Evolutionary conservation across 202 grass and related monocot genomes (phyloP), one percentile per base, ranked within the genome.

Genomic region (Schoenoplectus triqueter): DNA sequence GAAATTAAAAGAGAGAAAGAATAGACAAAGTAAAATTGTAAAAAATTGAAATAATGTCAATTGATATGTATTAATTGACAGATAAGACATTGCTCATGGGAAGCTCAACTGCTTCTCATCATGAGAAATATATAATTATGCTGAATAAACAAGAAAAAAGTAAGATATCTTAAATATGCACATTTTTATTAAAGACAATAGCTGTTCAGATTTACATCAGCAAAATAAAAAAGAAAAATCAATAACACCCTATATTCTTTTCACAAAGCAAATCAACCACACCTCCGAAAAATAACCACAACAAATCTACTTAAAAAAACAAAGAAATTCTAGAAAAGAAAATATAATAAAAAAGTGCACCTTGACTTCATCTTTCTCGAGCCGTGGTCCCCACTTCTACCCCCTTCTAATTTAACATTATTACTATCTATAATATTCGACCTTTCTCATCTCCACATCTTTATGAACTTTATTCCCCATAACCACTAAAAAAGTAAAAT

Each of bases 361-460:
- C 87, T 83, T 91, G 92, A 89, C 88, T 90, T 90, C 87, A 88
- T 94, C 86, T 89, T 94, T 88, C 83, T 90, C 84, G 73, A 66
- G 87, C 82, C 92, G 66, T 86, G 85, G 84, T 72, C 86, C 85
- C 87, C 72, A 73, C 31, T 84, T 51, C 89, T 86, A 80, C 85
- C 73, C 55, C 87, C 79, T 71, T 82, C 71, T 87, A 70, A 84
- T 78, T 66, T 88, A 79, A 67, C 83, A 73, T 83, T 71, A 63
- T 89, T 88, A 78, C 51, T 89, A 91, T 88, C 71, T 87, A 70
- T 82, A 51, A 86, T 42, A 71, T 82, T 61, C 80, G 15, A 54
- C 59, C 31, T 31, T 85, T 85, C 84, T 71, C 15, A 84, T 88
- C 65, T 48, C 81, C 83, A 22, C 54, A 86, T 81, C 64, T 81